Conservation (phyloP, 495 filamentous ascomycete species). For the Penicillium paxilli region DNA sequence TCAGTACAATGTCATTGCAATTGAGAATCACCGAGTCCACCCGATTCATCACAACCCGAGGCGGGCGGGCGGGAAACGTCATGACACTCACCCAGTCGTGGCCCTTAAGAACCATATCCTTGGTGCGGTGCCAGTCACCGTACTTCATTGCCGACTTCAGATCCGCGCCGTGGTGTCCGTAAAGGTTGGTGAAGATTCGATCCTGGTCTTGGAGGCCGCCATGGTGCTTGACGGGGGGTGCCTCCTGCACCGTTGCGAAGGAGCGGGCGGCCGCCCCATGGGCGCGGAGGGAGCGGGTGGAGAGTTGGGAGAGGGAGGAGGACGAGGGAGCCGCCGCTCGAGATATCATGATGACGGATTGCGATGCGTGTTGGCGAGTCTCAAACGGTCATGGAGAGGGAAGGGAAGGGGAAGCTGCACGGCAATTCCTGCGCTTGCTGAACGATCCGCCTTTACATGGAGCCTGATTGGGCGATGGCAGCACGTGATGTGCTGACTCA, state of each 20-base stretch:
- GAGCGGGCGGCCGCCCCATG: slow-evolving; percentile 56
- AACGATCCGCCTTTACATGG: slow-evolving; percentile 46
- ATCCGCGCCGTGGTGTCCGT: slow-evolving; percentile 86
- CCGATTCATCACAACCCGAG: slow-evolving; percentile 3
- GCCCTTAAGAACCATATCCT: slow-evolving; percentile 95
- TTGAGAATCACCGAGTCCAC: slow-evolving; percentile 2
- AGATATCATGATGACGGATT: slow-evolving; percentile 49
- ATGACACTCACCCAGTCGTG: slow-evolving; percentile 79
- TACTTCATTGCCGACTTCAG: slow-evolving; percentile 95
- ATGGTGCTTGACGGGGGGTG: slow-evolving; percentile 69
- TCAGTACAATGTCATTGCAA: slow-evolving; percentile 19
- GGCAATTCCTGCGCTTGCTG: slow-evolving; percentile 50
- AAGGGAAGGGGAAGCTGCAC: slow-evolving; percentile 31
- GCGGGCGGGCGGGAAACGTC: slow-evolving; percentile 3
- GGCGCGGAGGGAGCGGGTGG: slow-evolving; percentile 56
- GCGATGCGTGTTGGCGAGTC: slow-evolving; percentile 28
- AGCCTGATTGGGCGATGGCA: slow-evolving; percentile 35
- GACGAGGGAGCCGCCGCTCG: slow-evolving; percentile 51
- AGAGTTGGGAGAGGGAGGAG: slow-evolving; percentile 52
- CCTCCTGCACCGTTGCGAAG: slow-evolving; percentile 90
- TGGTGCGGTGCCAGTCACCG: slow-evolving; percentile 99
- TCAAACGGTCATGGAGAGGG: slow-evolving; percentile 28
- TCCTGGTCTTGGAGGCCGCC: slow-evolving; percentile 93
- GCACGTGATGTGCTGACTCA: slow-evolving; percentile 34
- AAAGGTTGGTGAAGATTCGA: slow-evolving; percentile 98